Evolutionary conservation across 2,329 filamentous ascomycete species (phyloP).

Genomic region (Sarocladium oryzae): DNA sequence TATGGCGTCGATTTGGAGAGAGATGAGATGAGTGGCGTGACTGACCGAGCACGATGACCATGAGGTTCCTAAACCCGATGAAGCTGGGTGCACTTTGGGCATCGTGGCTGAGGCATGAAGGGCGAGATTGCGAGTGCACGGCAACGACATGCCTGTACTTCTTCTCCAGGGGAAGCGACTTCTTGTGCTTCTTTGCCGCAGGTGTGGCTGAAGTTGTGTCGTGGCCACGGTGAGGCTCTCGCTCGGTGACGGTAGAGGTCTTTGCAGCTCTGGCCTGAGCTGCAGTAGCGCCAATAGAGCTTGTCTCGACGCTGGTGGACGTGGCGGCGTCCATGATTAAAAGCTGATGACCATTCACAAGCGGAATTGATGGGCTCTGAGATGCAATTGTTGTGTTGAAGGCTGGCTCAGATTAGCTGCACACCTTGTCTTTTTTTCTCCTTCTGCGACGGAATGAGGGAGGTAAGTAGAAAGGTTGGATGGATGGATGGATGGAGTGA

Average conservation of each 20-base stretch:
- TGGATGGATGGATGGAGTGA: background rate
- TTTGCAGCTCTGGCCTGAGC: constrained; percentile 15
- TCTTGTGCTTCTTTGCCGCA: constrained; percentile 11
- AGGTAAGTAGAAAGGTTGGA: background rate
- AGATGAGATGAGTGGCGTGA: constrained; percentile 8
- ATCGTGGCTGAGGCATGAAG: constrained; percentile 84
- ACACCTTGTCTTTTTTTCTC: too few relatives aligned
- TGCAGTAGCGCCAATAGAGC: too few relatives aligned
- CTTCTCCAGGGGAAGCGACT: constrained; percentile 23
- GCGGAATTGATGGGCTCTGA: background rate
- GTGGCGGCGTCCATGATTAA: constrained; percentile 27
- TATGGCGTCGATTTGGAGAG: background rate
- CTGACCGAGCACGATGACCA: constrained; percentile 85
- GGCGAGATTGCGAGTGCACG: constrained; percentile 64
- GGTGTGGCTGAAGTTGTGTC: constrained; percentile 10
- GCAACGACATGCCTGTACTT: constrained; percentile 93
- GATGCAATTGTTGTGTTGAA: constrained; percentile 1
- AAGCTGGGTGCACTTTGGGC: constrained; percentile 71
- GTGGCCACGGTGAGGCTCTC: background rate
- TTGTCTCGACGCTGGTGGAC: constrained; percentile 26
- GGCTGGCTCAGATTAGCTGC: too few relatives aligned
- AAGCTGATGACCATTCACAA: background rate
- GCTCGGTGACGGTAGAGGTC: constrained; percentile 14
- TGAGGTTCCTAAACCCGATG: constrained; percentile 88
- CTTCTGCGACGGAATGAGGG: background rate